Conservation (phyloP, 2,329 filamentous ascomycete genomes). For the Botrytis squamosa region DNA sequence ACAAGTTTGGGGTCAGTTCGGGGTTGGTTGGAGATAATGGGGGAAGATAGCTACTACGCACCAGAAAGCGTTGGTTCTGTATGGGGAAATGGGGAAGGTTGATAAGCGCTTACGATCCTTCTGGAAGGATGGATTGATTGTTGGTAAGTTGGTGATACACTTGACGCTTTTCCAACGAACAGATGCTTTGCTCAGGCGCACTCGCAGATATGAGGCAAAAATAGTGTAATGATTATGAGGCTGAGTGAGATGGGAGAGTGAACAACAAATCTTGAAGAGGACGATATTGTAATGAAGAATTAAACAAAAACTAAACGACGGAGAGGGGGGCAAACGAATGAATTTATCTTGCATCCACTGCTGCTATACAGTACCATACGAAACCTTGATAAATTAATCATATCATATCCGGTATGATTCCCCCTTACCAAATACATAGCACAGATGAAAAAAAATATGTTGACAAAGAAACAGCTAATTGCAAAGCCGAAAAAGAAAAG, state of each 20-base stretch:
- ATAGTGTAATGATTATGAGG: not conserved
- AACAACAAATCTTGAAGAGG: slow-evolving; percentile 5
- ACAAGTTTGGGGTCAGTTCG: slow-evolving; percentile 11
- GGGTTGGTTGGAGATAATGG: slow-evolving; percentile 11
- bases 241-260: slow-evolving; percentile 5
- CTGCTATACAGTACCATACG: slow-evolving; percentile 12
- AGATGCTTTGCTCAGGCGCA: slow-evolving; percentile 15
- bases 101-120: slow-evolving; percentile 22
- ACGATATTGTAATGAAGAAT: not conserved
- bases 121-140: slow-evolving; percentile 10
- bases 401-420: slow-evolving; percentile 21
- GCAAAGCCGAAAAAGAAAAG: slow-evolving; percentile 8
- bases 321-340: slow-evolving; percentile 19
- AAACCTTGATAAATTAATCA: slow-evolving; percentile 17
- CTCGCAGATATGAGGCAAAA: slow-evolving; percentile 8
- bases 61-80: slow-evolving; percentile 13
- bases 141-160: slow-evolving; percentile 17
- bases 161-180: slow-evolving; percentile 18
- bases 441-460: not conserved
- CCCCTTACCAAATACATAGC: slow-evolving; percentile 15
- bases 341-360: slow-evolving; percentile 21
- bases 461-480: slow-evolving; percentile 8
- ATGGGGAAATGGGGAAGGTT: slow-evolving; percentile 11
- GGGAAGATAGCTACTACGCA: slow-evolving; percentile 12
- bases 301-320: not conserved